Conservation (phyloP, 352 stramenopile genomes). For the Phytophthora melonis region DNA sequence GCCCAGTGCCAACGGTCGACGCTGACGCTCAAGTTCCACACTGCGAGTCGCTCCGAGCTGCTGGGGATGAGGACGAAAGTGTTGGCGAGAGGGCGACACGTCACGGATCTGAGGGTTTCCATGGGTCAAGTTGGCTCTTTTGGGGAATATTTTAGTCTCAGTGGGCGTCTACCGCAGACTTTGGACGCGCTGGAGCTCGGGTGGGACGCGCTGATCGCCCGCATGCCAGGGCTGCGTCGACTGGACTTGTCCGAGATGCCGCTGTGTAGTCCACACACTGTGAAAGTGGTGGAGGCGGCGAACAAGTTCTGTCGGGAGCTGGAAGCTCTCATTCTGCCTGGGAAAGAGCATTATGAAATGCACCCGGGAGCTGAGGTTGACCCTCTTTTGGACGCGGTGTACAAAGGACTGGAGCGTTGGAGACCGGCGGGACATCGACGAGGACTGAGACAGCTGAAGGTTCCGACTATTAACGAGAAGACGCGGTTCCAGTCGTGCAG, state of each 20-base stretch:
- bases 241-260: slow-evolving; percentile 44
- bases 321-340: slow-evolving; percentile 37
- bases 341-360: slow-evolving; percentile 17
- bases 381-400: slow-evolving; percentile 28
- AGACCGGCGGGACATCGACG: slow-evolving; percentile 4
- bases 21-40: slow-evolving; percentile 36
- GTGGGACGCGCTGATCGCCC: slow-evolving; percentile 29
- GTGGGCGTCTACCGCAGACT: slow-evolving; percentile 22
- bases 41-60: slow-evolving; percentile 30
- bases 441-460: slow-evolving; percentile 37
- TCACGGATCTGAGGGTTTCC: slow-evolving; percentile 38
- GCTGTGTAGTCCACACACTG: slow-evolving; percentile 19
- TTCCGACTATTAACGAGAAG: slow-evolving; percentile 32
- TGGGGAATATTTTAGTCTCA: slow-evolving; percentile 27
- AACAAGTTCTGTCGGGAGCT: slow-evolving; percentile 32
- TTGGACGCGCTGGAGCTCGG: slow-evolving; percentile 36
- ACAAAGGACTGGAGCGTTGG: slow-evolving; percentile 37
- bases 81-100: slow-evolving; percentile 16
- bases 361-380: slow-evolving; percentile 5
- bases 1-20: slow-evolving; percentile 19
- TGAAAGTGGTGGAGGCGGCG: slow-evolving; percentile 27
- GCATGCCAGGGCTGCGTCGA: slow-evolving; percentile 19
- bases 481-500: slow-evolving; percentile 23
- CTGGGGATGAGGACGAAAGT: slow-evolving; percentile 16
- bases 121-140: slow-evolving; percentile 30